These are phyloP conservation scores for Penicillium sp. DNA, from an alignment of 2,329 filamentous ascomycete genomes.

Conservation along the genomic window DNA sequence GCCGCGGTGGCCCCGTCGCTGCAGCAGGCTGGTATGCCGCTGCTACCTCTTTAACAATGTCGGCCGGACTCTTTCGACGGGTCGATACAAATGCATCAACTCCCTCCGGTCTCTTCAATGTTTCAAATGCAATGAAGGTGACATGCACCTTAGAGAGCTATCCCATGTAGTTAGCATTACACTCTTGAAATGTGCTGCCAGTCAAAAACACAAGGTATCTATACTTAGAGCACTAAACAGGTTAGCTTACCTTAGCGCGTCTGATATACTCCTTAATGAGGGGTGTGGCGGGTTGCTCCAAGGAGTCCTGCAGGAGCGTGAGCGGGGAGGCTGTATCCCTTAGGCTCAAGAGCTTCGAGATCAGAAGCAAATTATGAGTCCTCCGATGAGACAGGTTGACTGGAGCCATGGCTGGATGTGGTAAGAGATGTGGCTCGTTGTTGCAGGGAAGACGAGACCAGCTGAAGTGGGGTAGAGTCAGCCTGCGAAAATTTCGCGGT, in stretches of 20 bases:
- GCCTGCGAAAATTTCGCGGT: slow-evolving; percentile 39
- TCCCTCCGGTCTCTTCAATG: slow-evolving; percentile 67
- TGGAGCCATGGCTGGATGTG: slow-evolving; percentile 40
- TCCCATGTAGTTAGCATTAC: slow-evolving; percentile 19
- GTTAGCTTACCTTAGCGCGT: slow-evolving; percentile 69
- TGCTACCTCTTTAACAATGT: slow-evolving; percentile 66
- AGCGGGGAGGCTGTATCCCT: slow-evolving; percentile 83
- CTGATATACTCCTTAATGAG: slow-evolving; percentile 75
- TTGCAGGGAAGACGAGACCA: slow-evolving; percentile 15
- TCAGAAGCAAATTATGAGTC: slow-evolving; percentile 81
- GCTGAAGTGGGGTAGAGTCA: slow-evolving; percentile 30
- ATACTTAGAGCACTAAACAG: background rate
- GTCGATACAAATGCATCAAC: slow-evolving; percentile 72
- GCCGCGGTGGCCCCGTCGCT: slow-evolving; percentile 31
- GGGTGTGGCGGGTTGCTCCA: slow-evolving; percentile 78
- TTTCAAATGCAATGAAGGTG: slow-evolving; percentile 79
- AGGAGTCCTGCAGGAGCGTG: slow-evolving; percentile 80
- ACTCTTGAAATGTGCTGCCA: no score
- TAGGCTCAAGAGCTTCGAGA: slow-evolving; percentile 80
- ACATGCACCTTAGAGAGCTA: slow-evolving; percentile 67
- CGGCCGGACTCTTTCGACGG: slow-evolving; percentile 62
- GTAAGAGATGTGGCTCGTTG: slow-evolving; percentile 1
- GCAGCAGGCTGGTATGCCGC: slow-evolving; percentile 40
- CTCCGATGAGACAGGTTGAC: slow-evolving; percentile 65
- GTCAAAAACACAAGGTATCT: background rate